Conservation (phyloP, 768 basidiomycete species). For the Termitomyces sp. region DNA sequence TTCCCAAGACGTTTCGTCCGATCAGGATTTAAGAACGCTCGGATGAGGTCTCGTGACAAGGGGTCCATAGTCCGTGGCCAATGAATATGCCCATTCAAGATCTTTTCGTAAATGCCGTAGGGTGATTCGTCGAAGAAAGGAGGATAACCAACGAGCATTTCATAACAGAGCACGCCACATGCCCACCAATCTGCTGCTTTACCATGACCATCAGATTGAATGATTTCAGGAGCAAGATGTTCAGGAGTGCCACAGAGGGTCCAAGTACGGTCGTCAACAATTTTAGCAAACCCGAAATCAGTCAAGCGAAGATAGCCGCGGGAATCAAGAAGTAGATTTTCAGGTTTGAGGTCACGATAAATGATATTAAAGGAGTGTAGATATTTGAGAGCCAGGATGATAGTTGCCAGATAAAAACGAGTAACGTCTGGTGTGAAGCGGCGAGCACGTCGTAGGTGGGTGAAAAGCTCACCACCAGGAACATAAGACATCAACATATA, state of each 20-base stretch:
- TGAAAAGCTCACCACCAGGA: constrained; percentile 97
- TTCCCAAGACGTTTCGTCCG: constrained; percentile 90
- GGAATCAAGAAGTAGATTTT: constrained; percentile 94
- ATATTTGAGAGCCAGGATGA: constrained; percentile 91
- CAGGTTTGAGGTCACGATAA: constrained; percentile 97
- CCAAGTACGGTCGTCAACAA: constrained; percentile 96
- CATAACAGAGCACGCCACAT: constrained; percentile 92
- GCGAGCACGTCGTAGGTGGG: constrained; percentile 89
- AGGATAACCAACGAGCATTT: constrained; percentile 98
- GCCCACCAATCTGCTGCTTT: constrained; percentile 99
- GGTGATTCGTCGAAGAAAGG: constrained; percentile 99
- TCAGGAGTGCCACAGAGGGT: constrained; percentile 95
- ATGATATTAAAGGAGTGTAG: constrained; percentile 96
- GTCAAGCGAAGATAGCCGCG: constrained; percentile 92
- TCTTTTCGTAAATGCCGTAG: constrained; percentile 98
- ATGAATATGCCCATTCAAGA: constrained; percentile 78
- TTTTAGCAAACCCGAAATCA: constrained; percentile 98
- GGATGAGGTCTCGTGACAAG: constrained; percentile 83
- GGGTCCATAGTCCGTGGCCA: constrained; percentile 92
- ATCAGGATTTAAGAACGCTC: constrained; percentile 86
- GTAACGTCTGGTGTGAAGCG: constrained; percentile 97
- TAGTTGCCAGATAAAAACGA: constrained; percentile 94
- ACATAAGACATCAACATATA: constrained; percentile 98
- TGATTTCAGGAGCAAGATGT: constrained; percentile 97
- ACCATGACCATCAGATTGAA: constrained; percentile 95